Percentiles rank a stretch among this genome's conserved stretches.
Evolutionary conservation across 2,329 filamentous ascomycete genomes (phyloP).

Genomic region (Phialophora verrucosa): DNA sequence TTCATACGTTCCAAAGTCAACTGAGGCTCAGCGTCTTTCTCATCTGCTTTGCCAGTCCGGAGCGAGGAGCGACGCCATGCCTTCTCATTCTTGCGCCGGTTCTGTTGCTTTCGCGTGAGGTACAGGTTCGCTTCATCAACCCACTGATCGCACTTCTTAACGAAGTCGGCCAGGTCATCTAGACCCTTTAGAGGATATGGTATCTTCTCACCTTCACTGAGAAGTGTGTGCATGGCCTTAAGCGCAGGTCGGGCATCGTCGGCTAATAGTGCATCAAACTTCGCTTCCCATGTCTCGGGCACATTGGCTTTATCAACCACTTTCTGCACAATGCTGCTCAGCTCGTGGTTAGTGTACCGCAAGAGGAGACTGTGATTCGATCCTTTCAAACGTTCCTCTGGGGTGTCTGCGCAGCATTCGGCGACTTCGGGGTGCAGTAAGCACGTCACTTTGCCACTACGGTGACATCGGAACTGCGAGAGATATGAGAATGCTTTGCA

Average conservation of each 20-base stretch:
- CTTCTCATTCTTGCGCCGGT: conserved; percentile 92
- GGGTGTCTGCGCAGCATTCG: conserved; percentile 75
- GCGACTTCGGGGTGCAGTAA: conserved; percentile 78
- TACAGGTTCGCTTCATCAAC: conserved; percentile 96
- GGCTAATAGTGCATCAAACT: conserved; percentile 81
- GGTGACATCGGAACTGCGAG: conserved; percentile 85
- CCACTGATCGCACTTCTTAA: conserved; percentile 96
- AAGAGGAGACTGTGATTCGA: conserved; percentile 76
- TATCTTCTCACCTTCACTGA: conserved; percentile 95
- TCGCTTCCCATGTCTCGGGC: conserved; percentile 88
- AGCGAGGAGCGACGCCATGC: conserved; percentile 74
- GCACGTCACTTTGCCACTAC: conserved; percentile 81
- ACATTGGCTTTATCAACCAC: conserved; percentile 84
- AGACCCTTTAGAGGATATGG: conserved; percentile 86
- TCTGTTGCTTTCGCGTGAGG: conserved; percentile 96
- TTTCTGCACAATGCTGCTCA: conserved; percentile 71
- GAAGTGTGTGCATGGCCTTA: conserved; percentile 79
- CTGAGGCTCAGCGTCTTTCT: conserved; percentile 80
- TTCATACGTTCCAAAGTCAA: conserved; percentile 82
- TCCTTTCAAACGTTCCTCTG: conserved; percentile 70
- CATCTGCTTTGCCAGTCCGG: conserved; percentile 81
- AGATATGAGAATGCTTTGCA: conserved; percentile 94
- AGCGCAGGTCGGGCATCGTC: conserved; percentile 84
- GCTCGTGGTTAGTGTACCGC: conserved; percentile 74
- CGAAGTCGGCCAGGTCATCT: conserved; percentile 81